These are phyloP conservation scores for Pleurotus platypus DNA, from an alignment of 768 basidiomycete genomes.

Conservation along the genomic window DNA sequence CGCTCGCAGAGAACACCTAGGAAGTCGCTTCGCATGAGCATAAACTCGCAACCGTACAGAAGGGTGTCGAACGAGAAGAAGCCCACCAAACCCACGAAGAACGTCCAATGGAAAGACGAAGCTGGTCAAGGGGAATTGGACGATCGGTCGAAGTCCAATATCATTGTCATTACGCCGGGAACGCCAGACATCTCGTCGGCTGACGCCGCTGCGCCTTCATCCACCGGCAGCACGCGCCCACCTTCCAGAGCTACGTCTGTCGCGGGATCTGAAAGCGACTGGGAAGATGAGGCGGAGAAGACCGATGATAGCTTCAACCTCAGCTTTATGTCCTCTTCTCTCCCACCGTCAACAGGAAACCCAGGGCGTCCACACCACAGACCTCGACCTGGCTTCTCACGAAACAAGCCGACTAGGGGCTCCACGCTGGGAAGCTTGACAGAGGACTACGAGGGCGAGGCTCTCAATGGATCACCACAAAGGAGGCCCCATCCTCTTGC, in stretches of 20 bases:
- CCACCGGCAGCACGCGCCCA: constrained; percentile 24
- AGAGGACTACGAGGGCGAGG: constrained; percentile 63
- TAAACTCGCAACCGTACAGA: constrained; percentile 56
- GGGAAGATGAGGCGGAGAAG: constrained; percentile 87
- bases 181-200: constrained; percentile 29
- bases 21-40: constrained; percentile 68
- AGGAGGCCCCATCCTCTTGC: constrained; percentile 43
- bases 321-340: constrained; percentile 44
- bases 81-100: constrained; percentile 56
- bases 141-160: constrained; percentile 40
- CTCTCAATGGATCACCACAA: constrained; percentile 21
- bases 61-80: constrained; percentile 63
- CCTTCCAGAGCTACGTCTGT: constrained; percentile 43
- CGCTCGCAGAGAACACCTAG: constrained; percentile 59
- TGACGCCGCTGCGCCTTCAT: constrained; percentile 18
- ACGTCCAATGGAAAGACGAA: constrained; percentile 86
- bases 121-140: constrained; percentile 80
- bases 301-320: constrained; percentile 73
- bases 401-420: constrained; percentile 36
- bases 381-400: constrained; percentile 68
- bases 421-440: constrained; percentile 59
- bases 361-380: constrained; percentile 51
- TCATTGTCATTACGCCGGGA: constrained; percentile 30
- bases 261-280: constrained; percentile 77
- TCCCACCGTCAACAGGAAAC: constrained; percentile 32